Evolutionary conservation across 495 filamentous ascomycete genomes (phyloP).

Genomic region (Staphylotrichum longicolle): DNA sequence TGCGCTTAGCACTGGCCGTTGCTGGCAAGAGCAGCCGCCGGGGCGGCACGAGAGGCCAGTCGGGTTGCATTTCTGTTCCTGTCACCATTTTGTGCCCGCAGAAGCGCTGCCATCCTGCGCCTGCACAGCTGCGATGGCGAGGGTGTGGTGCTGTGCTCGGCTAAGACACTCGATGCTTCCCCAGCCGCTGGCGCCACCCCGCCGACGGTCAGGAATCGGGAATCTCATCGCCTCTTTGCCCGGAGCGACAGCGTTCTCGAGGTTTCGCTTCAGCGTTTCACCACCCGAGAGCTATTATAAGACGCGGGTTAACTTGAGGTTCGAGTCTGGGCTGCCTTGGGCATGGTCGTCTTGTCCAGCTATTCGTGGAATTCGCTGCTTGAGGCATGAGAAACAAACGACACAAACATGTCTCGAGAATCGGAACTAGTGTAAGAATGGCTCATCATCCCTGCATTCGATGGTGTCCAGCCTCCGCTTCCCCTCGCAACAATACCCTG

Average conservation of each 20-base stretch:
- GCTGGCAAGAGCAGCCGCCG: slow-evolving; percentile 6
- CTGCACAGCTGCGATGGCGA: not conserved
- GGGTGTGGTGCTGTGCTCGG: not conserved
- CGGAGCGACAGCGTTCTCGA: no score
- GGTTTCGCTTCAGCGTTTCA: no score
- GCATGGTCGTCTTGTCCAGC: not conserved
- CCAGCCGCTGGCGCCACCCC: not conserved
- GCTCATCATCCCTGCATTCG: not conserved
- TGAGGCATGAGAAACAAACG: not conserved
- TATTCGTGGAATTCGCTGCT: not conserved
- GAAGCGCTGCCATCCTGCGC: slow-evolving; percentile 1
- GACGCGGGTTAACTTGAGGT: no score
- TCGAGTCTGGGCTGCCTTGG: not conserved
- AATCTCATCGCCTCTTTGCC: no score
- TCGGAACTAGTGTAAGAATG: not conserved
- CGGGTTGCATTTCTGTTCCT: not conserved
- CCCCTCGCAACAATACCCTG: not conserved
- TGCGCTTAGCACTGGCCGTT: slow-evolving; percentile 15
- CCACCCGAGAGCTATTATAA: no score
- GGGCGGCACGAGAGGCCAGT: slow-evolving; percentile 13
- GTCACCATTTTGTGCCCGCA: slow-evolving; percentile 4
- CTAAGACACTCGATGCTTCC: not conserved
- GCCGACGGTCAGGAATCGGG: no score
- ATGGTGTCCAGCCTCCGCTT: not conserved
- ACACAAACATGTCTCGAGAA: slow-evolving; percentile 4